These are phyloP conservation scores for Penicillium tannophilum DNA, from an alignment of 495 filamentous ascomycete species.

Conservation along the genomic window DNA sequence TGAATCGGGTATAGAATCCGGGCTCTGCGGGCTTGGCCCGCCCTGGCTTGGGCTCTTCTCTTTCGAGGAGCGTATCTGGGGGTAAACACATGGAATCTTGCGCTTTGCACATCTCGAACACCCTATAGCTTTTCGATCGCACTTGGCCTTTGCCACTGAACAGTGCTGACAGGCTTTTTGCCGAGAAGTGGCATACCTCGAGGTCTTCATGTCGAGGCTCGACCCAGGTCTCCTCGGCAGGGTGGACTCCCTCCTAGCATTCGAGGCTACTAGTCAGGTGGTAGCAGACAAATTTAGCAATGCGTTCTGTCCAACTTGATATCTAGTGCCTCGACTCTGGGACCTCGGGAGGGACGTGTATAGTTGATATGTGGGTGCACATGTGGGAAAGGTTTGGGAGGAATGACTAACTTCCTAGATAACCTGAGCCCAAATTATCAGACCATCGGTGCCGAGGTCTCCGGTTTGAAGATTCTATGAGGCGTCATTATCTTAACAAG, in stretches of 20 bases:
- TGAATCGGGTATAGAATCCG: slow-evolving; percentile 5
- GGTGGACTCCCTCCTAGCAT: no score
- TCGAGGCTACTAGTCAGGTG: no score
- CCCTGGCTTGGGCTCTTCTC: background rate
- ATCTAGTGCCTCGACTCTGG: no score
- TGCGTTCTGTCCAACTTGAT: background rate
- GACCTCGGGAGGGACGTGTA: no score
- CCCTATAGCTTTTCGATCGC: slow-evolving; percentile 35
- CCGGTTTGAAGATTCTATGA: no score
- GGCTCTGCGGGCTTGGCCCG: background rate
- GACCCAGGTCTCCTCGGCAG: no score
- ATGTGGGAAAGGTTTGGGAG: no score
- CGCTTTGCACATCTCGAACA: slow-evolving; percentile 38
- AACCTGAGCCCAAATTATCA: no score
- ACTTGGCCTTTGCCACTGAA: slow-evolving; percentile 43
- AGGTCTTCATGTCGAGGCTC: slow-evolving; percentile 26
- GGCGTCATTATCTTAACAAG: no score
- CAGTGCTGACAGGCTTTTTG: slow-evolving; percentile 49
- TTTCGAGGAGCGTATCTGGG: background rate
- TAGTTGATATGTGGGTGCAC: no score
- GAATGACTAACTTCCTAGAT: no score
- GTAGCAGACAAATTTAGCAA: background rate
- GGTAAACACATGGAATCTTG: slow-evolving; percentile 22
- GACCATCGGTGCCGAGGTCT: no score
- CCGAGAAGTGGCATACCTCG: slow-evolving; percentile 43